A percentile compares a stretch with the other conserved stretches of the same genome.
Evolutionary conservation across 1,139 yeast species (phyloP).

Genomic region (Tardiomyces blankii): DNA sequence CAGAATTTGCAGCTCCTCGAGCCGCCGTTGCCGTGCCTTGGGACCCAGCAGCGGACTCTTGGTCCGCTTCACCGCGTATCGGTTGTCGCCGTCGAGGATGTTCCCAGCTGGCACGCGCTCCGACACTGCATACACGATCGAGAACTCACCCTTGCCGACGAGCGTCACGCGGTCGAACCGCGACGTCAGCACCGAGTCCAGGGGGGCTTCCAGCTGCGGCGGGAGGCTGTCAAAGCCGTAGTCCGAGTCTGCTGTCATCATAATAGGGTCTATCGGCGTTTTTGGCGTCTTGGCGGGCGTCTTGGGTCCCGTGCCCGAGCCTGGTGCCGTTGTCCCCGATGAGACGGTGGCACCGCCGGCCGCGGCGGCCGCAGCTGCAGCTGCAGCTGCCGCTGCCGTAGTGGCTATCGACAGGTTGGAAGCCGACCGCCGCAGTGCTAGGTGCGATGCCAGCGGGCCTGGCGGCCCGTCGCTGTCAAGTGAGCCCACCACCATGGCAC

Average conservation of each 20-base stretch:
- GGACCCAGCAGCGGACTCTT: conserved; percentile 45
- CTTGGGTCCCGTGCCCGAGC: conserved; percentile 11
- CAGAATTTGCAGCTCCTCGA: conserved; percentile 48
- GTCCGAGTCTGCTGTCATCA: not conserved
- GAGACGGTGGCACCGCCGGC: not conserved
- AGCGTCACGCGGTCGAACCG: conserved; percentile 64
- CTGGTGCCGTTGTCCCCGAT: not conserved
- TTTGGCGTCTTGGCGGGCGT: conserved; percentile 21
- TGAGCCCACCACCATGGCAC: not conserved
- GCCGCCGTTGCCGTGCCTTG: conserved; percentile 37
- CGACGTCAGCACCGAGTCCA: conserved; percentile 46
- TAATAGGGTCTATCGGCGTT: conserved; percentile 11
- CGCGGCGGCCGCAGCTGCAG: not conserved
- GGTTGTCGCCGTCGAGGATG: conserved; percentile 26
- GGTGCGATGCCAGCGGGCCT: not conserved
- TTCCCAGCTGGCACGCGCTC: conserved; percentile 22
- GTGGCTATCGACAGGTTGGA: not conserved
- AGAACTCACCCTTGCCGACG: conserved; percentile 81
- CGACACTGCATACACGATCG: conserved; percentile 71
- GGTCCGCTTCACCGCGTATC: conserved; percentile 78
- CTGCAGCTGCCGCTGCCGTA: not conserved
- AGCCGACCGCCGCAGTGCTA: not conserved
- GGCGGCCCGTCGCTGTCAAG: not conserved
- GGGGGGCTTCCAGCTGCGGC: conserved; percentile 5
- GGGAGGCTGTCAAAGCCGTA: not conserved